phyloP scores from a whole-genome alignment of 805 yeast genomes.

The Candida coquimbonensis region DNA sequence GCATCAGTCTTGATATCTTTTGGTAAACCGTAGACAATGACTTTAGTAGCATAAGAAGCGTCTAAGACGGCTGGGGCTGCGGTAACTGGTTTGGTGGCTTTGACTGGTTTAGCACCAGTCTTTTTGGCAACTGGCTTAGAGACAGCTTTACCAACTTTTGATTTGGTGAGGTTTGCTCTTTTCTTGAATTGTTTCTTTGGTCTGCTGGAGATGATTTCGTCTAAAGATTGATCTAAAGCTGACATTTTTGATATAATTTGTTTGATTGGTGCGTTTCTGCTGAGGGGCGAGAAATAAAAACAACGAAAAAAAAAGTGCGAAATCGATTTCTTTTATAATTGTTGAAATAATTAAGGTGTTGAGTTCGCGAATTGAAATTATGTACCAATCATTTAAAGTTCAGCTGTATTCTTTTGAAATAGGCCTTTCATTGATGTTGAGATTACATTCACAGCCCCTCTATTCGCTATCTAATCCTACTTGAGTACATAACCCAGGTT shows the following conservation, averaged over 20 bases:
- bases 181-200: constrained; percentile 32
- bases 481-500: too few species aligned
- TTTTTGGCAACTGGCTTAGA: constrained; percentile 11
- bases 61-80: constrained; percentile 27
- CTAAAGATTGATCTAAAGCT: constrained; percentile 86
- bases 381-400: too few species aligned
- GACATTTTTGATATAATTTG: constrained; percentile 43
- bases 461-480: too few species aligned
- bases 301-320: constrained; percentile 1
- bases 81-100: constrained; percentile 17
- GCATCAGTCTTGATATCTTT: constrained; percentile 78
- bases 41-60: constrained; percentile 63
- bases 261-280: background rate
- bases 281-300: background rate
- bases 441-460: too few species aligned
- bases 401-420: too few species aligned
- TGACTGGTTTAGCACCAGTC: constrained; percentile 7
- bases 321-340: constrained; percentile 1
- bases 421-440: too few species aligned
- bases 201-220: constrained; percentile 78
- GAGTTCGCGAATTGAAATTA: background rate
- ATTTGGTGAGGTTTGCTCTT: constrained; percentile 16
- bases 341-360: background rate
- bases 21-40: constrained; percentile 80
- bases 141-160: constrained; percentile 22